Percentiles rank a stretch among this genome's conserved stretches.
These are phyloP conservation scores for Phyllostachys edulis DNA, from an alignment of 176 grass and related monocot species.

Conservation along the genomic window DNA sequence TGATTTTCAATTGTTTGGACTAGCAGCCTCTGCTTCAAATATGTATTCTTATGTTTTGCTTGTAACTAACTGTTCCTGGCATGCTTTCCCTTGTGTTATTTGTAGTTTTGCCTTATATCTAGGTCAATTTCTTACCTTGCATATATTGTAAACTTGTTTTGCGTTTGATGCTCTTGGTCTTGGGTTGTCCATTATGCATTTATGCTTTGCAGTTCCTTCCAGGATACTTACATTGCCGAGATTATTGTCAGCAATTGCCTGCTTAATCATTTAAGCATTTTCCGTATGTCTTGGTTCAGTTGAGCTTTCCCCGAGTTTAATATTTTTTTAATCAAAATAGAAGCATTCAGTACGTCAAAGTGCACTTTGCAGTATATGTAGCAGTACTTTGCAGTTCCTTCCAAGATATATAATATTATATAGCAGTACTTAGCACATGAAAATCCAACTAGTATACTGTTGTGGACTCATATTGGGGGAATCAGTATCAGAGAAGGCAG, in stretches of 20 bases:
- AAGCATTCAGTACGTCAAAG: not conserved
- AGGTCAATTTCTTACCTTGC: not conserved
- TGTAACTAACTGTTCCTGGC: not conserved
- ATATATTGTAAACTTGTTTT: not conserved
- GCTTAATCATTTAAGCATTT: not conserved
- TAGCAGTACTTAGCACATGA: too few species aligned
- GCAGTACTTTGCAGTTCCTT: not conserved
- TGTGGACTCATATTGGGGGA: too few species aligned
- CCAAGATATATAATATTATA: too few species aligned
- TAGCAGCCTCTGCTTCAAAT: not conserved
- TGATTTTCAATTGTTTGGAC: conserved; percentile 9
- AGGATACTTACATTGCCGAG: not conserved
- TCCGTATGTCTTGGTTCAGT: conserved; percentile 2
- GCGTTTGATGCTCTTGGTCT: not conserved
- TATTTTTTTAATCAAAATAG: not conserved
- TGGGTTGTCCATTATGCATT: not conserved
- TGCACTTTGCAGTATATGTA: too few species aligned
- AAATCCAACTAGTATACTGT: not conserved
- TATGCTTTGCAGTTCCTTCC: not conserved
- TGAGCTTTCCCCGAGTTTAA: not conserved
- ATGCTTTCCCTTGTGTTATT: not conserved
- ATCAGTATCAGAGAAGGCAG: too few species aligned
- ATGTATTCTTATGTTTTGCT: conserved; percentile 11
- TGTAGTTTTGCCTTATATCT: not conserved
- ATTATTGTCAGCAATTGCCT: not conserved